Conservation (phyloP, 2,329 filamentous ascomycete species). For the Colletotrichum kahawae region DNA sequence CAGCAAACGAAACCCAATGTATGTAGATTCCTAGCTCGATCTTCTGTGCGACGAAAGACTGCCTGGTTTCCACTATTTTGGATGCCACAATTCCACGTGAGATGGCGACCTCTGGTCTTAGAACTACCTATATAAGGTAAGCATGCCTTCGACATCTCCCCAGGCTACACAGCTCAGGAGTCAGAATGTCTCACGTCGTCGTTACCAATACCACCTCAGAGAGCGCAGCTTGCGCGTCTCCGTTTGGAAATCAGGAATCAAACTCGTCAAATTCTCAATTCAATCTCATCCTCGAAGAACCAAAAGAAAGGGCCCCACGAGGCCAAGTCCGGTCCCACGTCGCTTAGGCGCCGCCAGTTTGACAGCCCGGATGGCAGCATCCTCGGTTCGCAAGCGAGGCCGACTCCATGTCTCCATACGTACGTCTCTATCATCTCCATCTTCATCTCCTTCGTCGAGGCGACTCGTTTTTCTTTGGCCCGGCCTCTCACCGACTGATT, state of each 20-base stretch:
- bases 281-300: neutral
- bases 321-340: neutral
- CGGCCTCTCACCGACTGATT: neutral
- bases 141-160: neutral
- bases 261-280: neutral
- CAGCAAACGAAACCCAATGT: neutral
- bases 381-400: neutral
- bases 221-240: neutral
- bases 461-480: neutral
- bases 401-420: neutral
- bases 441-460: neutral
- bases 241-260: neutral
- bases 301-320: neutral
- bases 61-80: rapidly evolving
- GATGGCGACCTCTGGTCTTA: neutral
- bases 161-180: neutral
- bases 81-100: neutral
- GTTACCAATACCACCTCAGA: neutral
- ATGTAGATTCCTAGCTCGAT: rapidly evolving
- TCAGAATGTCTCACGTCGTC: neutral
- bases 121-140: neutral
- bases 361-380: neutral
- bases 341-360: neutral
- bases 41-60: neutral
- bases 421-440: neutral